phyloP scores from a whole-genome alignment of 2,329 filamentous ascomycete species.

The Hirsutella rhossiliensis region DNA sequence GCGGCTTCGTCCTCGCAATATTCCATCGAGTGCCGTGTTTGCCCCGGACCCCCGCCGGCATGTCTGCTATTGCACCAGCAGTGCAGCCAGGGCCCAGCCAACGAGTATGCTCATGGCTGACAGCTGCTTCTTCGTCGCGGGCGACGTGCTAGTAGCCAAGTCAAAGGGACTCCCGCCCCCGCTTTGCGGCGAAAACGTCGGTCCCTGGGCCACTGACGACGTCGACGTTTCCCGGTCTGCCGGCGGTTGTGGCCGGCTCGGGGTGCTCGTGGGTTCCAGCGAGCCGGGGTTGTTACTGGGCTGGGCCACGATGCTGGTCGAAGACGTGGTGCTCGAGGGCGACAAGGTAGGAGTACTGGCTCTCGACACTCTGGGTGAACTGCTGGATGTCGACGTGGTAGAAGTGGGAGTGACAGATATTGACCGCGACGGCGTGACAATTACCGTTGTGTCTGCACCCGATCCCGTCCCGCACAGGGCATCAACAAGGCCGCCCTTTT shows the following conservation, averaged over 20 bases:
- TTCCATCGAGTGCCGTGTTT: too few relatives aligned
- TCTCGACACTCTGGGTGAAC: not conserved
- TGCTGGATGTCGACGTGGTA: not conserved
- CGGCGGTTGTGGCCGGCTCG: not conserved
- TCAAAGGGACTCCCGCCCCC: slow-evolving; percentile 13
- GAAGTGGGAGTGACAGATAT: too few relatives aligned
- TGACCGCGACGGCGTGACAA: too few relatives aligned
- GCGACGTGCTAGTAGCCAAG: not conserved
- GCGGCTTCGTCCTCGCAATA: too few relatives aligned
- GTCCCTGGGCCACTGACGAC: slow-evolving; percentile 1
- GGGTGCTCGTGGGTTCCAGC: not conserved
- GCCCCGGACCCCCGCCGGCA: too few relatives aligned
- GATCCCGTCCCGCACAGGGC: slow-evolving; percentile 18
- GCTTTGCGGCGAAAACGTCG: slow-evolving; percentile 6
- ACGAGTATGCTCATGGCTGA: not conserved
- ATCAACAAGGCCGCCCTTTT: slow-evolving; percentile 22
- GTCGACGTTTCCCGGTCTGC: slow-evolving; percentile 1
- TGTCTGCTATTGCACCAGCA: not conserved
- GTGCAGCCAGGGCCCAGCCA: not conserved
- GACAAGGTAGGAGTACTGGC: not conserved
- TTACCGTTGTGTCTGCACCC: too few relatives aligned
- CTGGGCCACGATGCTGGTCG: not conserved
- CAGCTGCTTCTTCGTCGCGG: not conserved
- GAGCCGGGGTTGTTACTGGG: not conserved
- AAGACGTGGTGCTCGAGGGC: not conserved